Conservation (phyloP, 192 early-diverging fungal genomes). For the Coemansia sp. region DNA sequence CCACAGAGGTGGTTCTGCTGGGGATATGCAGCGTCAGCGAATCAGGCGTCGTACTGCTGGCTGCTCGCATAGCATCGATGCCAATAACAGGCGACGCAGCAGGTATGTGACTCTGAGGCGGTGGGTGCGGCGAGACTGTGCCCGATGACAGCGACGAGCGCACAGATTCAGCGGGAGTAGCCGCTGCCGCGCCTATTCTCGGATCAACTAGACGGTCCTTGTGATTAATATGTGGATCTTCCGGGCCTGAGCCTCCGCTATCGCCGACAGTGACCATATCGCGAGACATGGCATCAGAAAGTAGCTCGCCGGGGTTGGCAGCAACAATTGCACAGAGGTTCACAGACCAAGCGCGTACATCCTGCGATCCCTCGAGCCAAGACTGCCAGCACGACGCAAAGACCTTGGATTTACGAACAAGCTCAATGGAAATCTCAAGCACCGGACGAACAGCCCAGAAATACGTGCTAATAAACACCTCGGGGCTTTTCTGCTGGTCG, state of each 20-base stretch:
- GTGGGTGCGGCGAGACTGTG: constrained; percentile 7
- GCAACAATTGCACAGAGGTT: not conserved
- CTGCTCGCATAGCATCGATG: constrained; percentile 22
- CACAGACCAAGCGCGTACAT: constrained; percentile 22
- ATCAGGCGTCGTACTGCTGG: not conserved
- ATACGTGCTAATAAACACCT: too few relatives aligned
- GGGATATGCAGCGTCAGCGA: not conserved
- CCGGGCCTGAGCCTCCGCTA: too few relatives aligned
- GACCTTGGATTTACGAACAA: not conserved
- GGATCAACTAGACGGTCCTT: too few relatives aligned
- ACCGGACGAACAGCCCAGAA: not conserved
- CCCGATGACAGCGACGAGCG: constrained; percentile 6
- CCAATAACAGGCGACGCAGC: constrained; percentile 6
- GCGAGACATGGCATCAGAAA: too few relatives aligned
- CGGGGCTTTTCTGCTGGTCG: too few relatives aligned
- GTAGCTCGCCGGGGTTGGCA: too few relatives aligned
- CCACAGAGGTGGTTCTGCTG: not conserved
- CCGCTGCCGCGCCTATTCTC: too few relatives aligned
- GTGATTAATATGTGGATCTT: too few relatives aligned
- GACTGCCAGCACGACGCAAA: not conserved
- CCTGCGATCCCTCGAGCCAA: constrained; percentile 1
- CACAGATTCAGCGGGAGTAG: constrained; percentile 4
- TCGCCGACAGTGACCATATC: too few relatives aligned
- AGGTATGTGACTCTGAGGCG: not conserved
- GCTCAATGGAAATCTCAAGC: not conserved